A percentile compares a stretch with the other conserved stretches of the same genome.
phyloP scores from a whole-genome alignment of 148 eudicot genomes.

The Salicornia ramosissima region DNA sequence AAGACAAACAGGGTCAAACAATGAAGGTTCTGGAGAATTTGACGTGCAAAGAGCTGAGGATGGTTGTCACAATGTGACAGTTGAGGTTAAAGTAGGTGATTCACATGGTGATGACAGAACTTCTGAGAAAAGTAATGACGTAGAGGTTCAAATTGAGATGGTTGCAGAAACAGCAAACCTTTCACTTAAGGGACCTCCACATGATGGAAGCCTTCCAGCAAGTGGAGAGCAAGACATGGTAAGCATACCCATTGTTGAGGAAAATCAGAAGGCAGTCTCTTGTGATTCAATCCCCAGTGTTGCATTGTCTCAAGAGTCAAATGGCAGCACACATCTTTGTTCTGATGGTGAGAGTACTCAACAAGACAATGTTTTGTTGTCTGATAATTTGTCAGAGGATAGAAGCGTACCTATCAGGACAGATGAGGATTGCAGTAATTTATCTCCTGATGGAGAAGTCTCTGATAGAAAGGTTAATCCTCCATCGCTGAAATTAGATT shows the following conservation, averaged over 20 bases:
- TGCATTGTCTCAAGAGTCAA: constrained; percentile 15
- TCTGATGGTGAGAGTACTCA: constrained; percentile 23
- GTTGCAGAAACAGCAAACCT: constrained; percentile 23
- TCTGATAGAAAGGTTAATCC: constrained; percentile 23
- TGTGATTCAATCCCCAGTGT: constrained; percentile 12
- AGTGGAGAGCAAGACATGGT: constrained; percentile 17
- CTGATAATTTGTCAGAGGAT: constrained; percentile 24
- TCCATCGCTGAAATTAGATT: constrained; percentile 25
- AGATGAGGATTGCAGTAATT: constrained; percentile 22
- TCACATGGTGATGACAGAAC: constrained; percentile 16
- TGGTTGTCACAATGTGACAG: neutral
- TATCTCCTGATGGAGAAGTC: constrained; percentile 18
- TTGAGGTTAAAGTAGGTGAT: neutral
- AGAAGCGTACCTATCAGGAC: constrained; percentile 29
- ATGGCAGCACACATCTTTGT: constrained; percentile 8
- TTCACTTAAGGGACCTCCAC: constrained; percentile 26
- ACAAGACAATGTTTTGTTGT: constrained; percentile 22
- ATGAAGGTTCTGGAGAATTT: neutral
- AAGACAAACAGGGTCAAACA: constrained; percentile 6
- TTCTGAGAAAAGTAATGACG: constrained; percentile 19
- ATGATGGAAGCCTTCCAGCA: constrained; percentile 27
- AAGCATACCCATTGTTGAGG: constrained; percentile 12
- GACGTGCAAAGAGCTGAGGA: neutral
- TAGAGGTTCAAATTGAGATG: constrained; percentile 28
- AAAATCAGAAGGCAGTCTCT: constrained; percentile 18